Conservation (phyloP, 2,329 filamentous ascomycete genomes). For the Penicillium sp. region DNA sequence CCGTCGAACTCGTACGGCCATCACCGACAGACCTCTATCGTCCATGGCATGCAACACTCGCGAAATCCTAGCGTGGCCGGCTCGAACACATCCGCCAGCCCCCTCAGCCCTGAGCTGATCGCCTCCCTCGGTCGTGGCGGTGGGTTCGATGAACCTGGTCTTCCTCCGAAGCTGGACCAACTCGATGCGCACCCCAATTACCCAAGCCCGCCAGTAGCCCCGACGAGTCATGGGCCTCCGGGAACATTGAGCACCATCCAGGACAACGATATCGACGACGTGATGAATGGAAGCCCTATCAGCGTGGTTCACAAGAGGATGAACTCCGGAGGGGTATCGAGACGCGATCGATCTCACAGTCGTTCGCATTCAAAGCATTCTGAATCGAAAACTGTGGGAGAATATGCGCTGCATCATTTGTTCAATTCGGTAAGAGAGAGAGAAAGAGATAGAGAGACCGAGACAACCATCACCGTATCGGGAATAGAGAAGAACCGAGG, state of each 20-base stretch:
- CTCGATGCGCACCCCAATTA: constrained; percentile 34
- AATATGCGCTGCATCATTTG: constrained; percentile 94
- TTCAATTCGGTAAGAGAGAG: constrained; percentile 76
- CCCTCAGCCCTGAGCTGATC: constrained; percentile 85
- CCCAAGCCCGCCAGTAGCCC: constrained; percentile 47
- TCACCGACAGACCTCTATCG: constrained; percentile 94
- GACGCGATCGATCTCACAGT: constrained; percentile 74
- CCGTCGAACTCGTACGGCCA: constrained; percentile 71
- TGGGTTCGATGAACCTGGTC: constrained; percentile 50
- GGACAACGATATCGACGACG: constrained; percentile 40
- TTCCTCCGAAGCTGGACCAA: constrained; percentile 37
- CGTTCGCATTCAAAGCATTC: constrained; percentile 75
- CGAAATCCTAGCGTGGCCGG: constrained; percentile 75
- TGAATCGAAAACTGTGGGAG: constrained; percentile 90
- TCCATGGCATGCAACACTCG: constrained; percentile 90
- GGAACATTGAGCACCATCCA: constrained; percentile 42
- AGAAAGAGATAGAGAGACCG: background rate
- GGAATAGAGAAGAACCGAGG: background rate
- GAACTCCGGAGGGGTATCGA: constrained; percentile 67
- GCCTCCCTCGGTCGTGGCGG: constrained; percentile 65
- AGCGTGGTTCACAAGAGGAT: constrained; percentile 41
- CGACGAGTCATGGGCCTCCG: constrained; percentile 29
- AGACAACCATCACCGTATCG: background rate
- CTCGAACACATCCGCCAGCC: constrained; percentile 75
- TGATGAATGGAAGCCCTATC: constrained; percentile 28